Conservation (phyloP, 176 grass and related monocot genomes). For the Ananas comosus region DNA sequence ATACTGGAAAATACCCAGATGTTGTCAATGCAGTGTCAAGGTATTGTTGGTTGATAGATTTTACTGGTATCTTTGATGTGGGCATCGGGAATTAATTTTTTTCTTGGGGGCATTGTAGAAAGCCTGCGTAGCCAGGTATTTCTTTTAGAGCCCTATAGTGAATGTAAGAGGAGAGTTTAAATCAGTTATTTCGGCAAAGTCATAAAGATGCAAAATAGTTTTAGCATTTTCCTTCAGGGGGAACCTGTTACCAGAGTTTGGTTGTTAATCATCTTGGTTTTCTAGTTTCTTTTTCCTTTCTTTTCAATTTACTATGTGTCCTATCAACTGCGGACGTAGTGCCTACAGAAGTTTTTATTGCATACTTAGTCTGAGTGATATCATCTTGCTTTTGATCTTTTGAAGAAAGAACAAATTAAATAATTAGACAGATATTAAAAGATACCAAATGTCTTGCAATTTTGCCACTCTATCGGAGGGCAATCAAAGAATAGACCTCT, state of each 20-base stretch:
- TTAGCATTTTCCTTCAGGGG: neutral
- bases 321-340: neutral
- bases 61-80: neutral
- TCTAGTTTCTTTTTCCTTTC: neutral
- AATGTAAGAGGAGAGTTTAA: neutral
- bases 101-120: neutral
- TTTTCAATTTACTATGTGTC: neutral
- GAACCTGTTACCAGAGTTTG: neutral
- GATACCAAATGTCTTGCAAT: too few relatives aligned
- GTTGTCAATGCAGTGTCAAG: conserved; percentile 80
- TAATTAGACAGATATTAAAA: too few relatives aligned
- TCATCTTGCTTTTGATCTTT: too few relatives aligned
- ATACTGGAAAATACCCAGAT: conserved; percentile 97
- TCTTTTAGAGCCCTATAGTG: neutral
- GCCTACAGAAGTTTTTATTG: neutral
- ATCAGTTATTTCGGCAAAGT: neutral
- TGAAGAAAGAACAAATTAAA: too few relatives aligned
- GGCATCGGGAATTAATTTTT: neutral
- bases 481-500: neutral
- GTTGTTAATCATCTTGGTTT: neutral
- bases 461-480: neutral
- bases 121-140: neutral
- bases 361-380: neutral
- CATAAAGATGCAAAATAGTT: neutral
- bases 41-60: conserved; percentile 25